Base-by-base conservation (phyloP, 2,329 filamentous ascomycete genomes). In the Ophiostoma montium region DNA sequence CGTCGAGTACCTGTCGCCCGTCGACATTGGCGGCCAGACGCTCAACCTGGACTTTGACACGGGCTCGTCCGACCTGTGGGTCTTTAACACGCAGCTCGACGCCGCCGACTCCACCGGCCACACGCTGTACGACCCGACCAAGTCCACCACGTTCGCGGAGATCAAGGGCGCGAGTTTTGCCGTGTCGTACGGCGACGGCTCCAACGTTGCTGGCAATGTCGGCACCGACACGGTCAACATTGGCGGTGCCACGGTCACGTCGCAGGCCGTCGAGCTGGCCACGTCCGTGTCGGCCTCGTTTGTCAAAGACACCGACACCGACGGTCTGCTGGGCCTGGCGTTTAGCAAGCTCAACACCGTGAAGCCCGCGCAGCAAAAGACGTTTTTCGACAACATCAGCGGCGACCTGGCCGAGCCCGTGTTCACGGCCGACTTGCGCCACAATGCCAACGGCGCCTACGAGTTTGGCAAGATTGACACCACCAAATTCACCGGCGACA, bases 11-110 rank as follows among this genome's bases (percentile, higher is more conserved):
- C 71, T 89, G 12, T 75, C 79, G 1, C 80, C 80, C 0, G 78
- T 86, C 47, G 72, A 61, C n/a, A 74, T 87, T 54, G 83, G 83
- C 52, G 80, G 78, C 5, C 82, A 86, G 64, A 73, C 70, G 5
- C 58, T 87, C 50, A 76, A 79, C 58, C 65, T 87, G 60, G 77
- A 85, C 61, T 84, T 87, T 59, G 83, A 87, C 63, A 82, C 80
- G n/a, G 83, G 83, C 50, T 86, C 82, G 2, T 75, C 82, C 12
- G 83, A 86, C 62, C 70, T 85, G 67, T 87, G 82, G 82, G 75
- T 83, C 19, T 83, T 86, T 67, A 83, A 75, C 65, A 78, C 75
- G 15, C 61, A 71, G 49, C 71, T 86, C 35, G 59, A 71, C 1
- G 48, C 65, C 1, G 51, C 59, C 5, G 54, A 67, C 42, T 69